Percentiles rank a stretch among this genome's conserved stretches.
Conservation (phyloP, 176 grass and related monocot species). For the Aegilops speltoides region DNA sequence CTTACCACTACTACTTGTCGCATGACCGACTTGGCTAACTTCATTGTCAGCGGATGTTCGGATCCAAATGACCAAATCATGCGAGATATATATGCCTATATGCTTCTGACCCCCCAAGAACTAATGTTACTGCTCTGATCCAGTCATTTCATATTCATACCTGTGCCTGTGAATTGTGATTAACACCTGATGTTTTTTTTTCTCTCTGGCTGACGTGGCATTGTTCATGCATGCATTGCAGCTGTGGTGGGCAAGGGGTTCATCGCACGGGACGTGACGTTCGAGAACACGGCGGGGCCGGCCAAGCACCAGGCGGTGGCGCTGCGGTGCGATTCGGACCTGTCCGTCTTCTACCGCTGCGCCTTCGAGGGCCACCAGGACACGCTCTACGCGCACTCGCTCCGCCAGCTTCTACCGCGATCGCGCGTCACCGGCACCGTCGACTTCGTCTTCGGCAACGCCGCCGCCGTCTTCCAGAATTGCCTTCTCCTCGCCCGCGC, state of each 20-base stretch:
- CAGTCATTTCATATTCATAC: too few relatives aligned
- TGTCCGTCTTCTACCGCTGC: conserved; percentile 81
- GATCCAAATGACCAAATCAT: too few relatives aligned
- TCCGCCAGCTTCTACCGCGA: conserved; percentile 93
- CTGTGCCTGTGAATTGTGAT: not conserved
- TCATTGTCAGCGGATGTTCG: too few relatives aligned
- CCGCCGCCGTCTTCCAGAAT: conserved; percentile 73
- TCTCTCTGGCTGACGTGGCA: not conserved
- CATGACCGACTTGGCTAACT: not conserved
- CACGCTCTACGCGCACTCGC: conserved; percentile 91
- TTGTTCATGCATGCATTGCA: conserved; percentile 1
- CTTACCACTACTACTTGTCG: not conserved
- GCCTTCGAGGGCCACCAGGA: conserved; percentile 83
- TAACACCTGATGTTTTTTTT: not conserved
- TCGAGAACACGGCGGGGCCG: conserved; percentile 76
- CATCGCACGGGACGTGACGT: conserved; percentile 72
- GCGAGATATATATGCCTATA: too few relatives aligned
- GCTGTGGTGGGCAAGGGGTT: conserved; percentile 64
- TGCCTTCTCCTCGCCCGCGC: conserved; percentile 42
- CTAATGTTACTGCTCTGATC: too few relatives aligned
- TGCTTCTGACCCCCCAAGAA: too few relatives aligned
- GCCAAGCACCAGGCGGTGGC: conserved; percentile 83
- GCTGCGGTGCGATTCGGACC: conserved; percentile 72
- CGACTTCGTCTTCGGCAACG: conserved; percentile 93
- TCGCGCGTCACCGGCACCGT: conserved; percentile 63